Base-by-base conservation (phyloP, 116 monocot genomes). In the Zostera marina region DNA sequence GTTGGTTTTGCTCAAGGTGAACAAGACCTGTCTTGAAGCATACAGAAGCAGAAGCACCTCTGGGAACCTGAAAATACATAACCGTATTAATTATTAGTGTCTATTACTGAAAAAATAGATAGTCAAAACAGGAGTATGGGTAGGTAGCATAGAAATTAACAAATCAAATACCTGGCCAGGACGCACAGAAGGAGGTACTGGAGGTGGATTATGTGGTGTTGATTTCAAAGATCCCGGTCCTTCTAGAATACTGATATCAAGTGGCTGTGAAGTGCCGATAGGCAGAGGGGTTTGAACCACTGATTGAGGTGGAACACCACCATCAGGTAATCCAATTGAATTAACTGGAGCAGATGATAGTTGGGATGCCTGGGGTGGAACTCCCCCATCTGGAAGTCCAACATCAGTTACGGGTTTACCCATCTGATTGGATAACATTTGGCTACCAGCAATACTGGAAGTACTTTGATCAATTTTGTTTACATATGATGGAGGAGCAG, bases 1-100 rank as follows among this genome's bases (percentile, higher is more conserved):
- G 82, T 62, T 98, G 98, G 59, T 98, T 98, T 63, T 98, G 98
- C 65, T 98, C 98, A 56, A 98, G 90, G 48, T 98, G 98, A 55
- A 71, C 81, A 56, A 98, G 80, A 41, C 76, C 86, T 26, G 75
- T 90, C 63, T 98, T 90, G 70, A 80, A 90, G 69, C 98, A 98
- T 43, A 78, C 63, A 56, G 90, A 59, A 67, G 98, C 98, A 51
- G 86, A 54, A 63, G 86, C 90, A 66, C 90, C 98, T 60, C 98
- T 80, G 2, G 98, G 90, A 52, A 98, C 90, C 96, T 96, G 47
- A 60, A 52, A 42, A 23, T 22, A 19, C 9, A 41, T 32, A 12
- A 44, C 43, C 23, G 42, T 15, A 0, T 59, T 17, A 14, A 51
- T 2, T 22, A 1, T 1, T 16, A 11, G 6, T 17, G 32, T 5